A percentile compares a stretch with the other conserved stretches of the same genome.
These are phyloP conservation scores for Mortierella sp. DNA, from an alignment of 371 early-diverging fungal genomes.

Conservation along the genomic window DNA sequence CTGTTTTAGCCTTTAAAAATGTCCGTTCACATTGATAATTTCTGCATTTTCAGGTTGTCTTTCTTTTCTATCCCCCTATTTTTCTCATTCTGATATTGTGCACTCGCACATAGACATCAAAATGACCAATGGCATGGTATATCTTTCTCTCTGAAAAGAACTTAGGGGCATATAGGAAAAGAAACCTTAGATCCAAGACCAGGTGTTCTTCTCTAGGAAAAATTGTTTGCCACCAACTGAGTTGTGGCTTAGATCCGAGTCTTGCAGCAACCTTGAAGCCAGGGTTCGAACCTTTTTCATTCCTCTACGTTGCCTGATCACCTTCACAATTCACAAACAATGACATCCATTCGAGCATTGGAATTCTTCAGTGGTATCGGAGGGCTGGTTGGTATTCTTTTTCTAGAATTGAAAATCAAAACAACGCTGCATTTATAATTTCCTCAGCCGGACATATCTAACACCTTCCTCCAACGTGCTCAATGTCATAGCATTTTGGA, in stretches of 20 bases:
- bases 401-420: no score
- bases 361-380: constrained; percentile 88
- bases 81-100: background rate
- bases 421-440: background rate
- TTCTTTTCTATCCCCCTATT: background rate
- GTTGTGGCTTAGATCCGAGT: background rate
- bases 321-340: background rate
- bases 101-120: background rate
- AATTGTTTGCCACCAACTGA: background rate
- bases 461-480: background rate
- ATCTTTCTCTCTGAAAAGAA: background rate
- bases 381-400: constrained; percentile 65
- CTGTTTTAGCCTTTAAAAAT: no score
- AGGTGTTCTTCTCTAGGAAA: background rate
- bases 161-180: background rate
- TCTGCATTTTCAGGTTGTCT: background rate
- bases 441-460: background rate
- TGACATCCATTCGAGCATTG: constrained; percentile 63
- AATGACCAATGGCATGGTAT: background rate
- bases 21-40: background rate
- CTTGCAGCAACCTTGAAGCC: background rate
- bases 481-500: constrained; percentile 68
- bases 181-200: no score
- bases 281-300: background rate
- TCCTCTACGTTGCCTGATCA: constrained; percentile 1